These are phyloP conservation scores for Ogataea corticis DNA, from an alignment of 805 yeast species.

Conservation along the genomic window DNA sequence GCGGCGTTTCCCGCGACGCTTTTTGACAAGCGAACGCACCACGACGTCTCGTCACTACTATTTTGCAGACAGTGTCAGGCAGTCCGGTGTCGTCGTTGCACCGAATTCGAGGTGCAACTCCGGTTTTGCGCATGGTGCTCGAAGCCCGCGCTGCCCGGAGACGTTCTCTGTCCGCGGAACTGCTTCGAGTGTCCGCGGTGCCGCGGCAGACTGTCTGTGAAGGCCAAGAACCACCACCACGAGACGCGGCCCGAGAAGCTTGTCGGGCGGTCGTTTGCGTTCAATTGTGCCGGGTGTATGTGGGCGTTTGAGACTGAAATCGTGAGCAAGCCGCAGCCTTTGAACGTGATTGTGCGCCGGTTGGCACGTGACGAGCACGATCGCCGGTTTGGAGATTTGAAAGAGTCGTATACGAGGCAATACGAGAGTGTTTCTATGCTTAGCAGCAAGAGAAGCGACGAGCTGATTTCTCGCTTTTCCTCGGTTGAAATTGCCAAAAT, in stretches of 20 bases:
- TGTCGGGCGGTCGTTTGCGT: conserved; percentile 37
- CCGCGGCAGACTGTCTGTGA: conserved; percentile 17
- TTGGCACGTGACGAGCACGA: conserved; percentile 14
- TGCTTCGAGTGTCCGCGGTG: conserved; percentile 40
- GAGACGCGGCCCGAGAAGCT: conserved; percentile 10
- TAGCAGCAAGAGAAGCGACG: conserved; percentile 1
- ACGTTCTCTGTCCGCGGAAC: conserved; percentile 27
- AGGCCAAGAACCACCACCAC: conserved; percentile 16
- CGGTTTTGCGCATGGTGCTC: conserved; percentile 34
- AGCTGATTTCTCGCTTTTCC: conserved; percentile 15
- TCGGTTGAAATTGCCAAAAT: conserved; percentile 26
- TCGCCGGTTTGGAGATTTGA: conserved; percentile 15
- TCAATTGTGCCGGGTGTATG: conserved; percentile 39
- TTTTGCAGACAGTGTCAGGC: conserved; percentile 33
- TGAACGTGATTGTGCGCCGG: conserved; percentile 31
- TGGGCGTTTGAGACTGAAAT: conserved; percentile 39
- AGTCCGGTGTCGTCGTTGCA: conserved; percentile 32
- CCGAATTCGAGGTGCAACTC: conserved; percentile 17
- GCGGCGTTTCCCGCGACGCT: conserved; percentile 7
- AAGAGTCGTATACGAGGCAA: conserved; percentile 18
- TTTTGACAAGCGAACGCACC: conserved; percentile 20
- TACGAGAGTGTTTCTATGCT: conserved; percentile 20
- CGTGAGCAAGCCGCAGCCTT: conserved; percentile 43
- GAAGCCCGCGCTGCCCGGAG: conserved; percentile 8
- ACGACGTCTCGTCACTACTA: conserved; percentile 17